A percentile compares a stretch with the other conserved stretches of the same genome.
Conservation (phyloP, 805 yeast species). For the Candida patagonica region DNA sequence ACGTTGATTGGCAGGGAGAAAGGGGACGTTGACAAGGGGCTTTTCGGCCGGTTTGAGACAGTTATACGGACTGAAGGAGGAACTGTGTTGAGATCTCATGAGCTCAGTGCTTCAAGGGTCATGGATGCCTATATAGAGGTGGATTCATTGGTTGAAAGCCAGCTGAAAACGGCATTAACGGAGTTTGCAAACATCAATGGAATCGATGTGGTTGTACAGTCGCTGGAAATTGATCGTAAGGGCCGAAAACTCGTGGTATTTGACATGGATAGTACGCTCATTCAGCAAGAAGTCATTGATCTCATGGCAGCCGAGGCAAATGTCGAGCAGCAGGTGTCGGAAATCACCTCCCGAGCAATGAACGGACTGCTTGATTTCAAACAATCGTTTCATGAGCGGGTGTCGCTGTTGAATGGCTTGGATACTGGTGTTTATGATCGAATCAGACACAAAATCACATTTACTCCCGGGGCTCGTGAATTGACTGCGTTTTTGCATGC, state of each 20-base stretch:
- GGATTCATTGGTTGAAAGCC: slow-evolving; percentile 12
- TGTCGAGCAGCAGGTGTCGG: slow-evolving; percentile 80
- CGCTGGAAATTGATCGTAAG: slow-evolving; percentile 24
- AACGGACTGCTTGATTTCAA: slow-evolving; percentile 91
- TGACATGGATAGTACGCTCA: slow-evolving; percentile 97
- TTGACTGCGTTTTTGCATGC: slow-evolving; percentile 53
- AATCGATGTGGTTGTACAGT: slow-evolving; percentile 39
- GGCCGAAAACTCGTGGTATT: slow-evolving; percentile 61
- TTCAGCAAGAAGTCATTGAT: slow-evolving; percentile 94
- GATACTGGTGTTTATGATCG: slow-evolving; percentile 71
- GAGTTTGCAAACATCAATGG: slow-evolving; percentile 21
- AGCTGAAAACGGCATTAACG: slow-evolving; percentile 15
- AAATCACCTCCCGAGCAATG: slow-evolving; percentile 90
- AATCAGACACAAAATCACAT: slow-evolving; percentile 52
- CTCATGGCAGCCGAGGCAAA: slow-evolving; percentile 89
- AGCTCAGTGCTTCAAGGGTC: slow-evolving; percentile 27
- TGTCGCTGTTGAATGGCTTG: slow-evolving; percentile 71
- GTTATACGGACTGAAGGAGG: slow-evolving; percentile 13
- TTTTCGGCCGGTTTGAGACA: slow-evolving; percentile 11
- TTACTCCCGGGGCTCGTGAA: slow-evolving; percentile 83
- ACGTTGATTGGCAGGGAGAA: background rate
- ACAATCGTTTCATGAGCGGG: slow-evolving; percentile 70
- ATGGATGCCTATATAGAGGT: slow-evolving; percentile 29
- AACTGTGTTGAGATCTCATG: slow-evolving; percentile 14
- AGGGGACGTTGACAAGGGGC: background rate